Evolutionary conservation across 75 land plant species (phyloP), one percentile per base, ranked within the genome.

Genomic region (Pinus albicaulis): DNA sequence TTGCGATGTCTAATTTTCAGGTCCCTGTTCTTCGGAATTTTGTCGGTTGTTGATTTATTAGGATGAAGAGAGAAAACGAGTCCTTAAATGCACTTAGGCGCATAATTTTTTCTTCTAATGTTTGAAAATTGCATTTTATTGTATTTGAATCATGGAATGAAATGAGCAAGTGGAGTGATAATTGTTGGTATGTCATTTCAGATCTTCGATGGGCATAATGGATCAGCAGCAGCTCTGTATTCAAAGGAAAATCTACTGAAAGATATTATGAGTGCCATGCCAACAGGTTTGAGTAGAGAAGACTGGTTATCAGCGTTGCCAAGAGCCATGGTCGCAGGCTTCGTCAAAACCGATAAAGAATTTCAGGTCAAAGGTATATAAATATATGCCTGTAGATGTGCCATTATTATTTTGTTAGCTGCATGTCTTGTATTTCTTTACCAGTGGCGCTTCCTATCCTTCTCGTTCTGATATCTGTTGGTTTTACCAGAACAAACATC

Each of bases 141-240:
- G n/a, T 31, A 23, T 44, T 1, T 2, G 36, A 34, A 34, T 34
- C 36, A 34, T 34, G 36, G 5, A 31, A 26, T 69, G 20, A 25
- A 41, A 22, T 58, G 22, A 16, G 16, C 17, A 12, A 34, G 17
- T n/a, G n/a, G 14, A 44, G 13, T 4, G 5, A 48, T 4, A 7
- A 22, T 58, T 22, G 48, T 28, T 58, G 36, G 63, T 25, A 65
- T 74, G 24, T 20, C 58, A 13, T 36, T 82, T 73, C 89, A 96
- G 99, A 74, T 93, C 65, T 94, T 94, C 77, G 99, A 97, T 86
- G 99, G 99, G 14, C 99, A 97, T 79, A 97, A 97, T 83, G 98
- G 99, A 25, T 80, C 93, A 74, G 95, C 89, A 1, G 99, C 99
- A 79, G 99, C 99, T 63, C 89, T 94, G 58, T 95, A 94, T 73